Evolutionary conservation across 805 yeast species (phyloP).

Genomic region (Blastobotrys parvus): DNA sequence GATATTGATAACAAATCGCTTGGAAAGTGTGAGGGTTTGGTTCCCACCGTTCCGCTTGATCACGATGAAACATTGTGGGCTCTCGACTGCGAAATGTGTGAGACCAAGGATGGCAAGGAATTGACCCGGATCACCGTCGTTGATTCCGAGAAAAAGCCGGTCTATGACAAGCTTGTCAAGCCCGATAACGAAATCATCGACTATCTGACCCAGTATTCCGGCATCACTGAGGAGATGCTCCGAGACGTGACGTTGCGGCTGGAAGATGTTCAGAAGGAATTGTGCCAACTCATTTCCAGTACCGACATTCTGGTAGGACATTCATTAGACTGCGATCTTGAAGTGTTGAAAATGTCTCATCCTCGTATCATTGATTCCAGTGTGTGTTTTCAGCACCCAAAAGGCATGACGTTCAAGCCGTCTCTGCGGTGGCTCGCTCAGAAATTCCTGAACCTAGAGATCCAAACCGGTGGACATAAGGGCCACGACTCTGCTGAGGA

Average conservation of each 20-base stretch:
- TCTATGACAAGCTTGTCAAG: constrained; percentile 68
- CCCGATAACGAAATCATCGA: constrained; percentile 70
- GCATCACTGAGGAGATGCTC: constrained; percentile 69
- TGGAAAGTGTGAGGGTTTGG: background rate
- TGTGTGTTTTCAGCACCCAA: constrained; percentile 58
- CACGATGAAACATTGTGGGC: constrained; percentile 61
- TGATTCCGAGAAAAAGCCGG: constrained; percentile 45
- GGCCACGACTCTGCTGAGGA: constrained; percentile 91
- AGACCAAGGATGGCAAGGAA: constrained; percentile 42
- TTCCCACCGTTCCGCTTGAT: constrained; percentile 18
- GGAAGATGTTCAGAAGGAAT: constrained; percentile 54
- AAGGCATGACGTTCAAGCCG: constrained; percentile 78
- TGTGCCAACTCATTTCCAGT: constrained; percentile 40
- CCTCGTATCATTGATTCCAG: constrained; percentile 76
- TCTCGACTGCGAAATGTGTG: constrained; percentile 92
- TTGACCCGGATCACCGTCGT: constrained; percentile 73
- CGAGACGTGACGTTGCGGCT: constrained; percentile 54
- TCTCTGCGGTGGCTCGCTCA: constrained; percentile 64
- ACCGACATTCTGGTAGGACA: constrained; percentile 78
- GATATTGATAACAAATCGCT: constrained; percentile 3
- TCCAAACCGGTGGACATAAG: constrained; percentile 51
- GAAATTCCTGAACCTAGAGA: constrained; percentile 44
- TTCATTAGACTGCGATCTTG: constrained; percentile 76
- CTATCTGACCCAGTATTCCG: constrained; percentile 78
- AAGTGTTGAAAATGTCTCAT: constrained; percentile 63